Evolutionary conservation across 768 basidiomycete species (phyloP), one percentile per base, ranked within the genome.

Genomic region (Cystobasidium tubakii): DNA sequence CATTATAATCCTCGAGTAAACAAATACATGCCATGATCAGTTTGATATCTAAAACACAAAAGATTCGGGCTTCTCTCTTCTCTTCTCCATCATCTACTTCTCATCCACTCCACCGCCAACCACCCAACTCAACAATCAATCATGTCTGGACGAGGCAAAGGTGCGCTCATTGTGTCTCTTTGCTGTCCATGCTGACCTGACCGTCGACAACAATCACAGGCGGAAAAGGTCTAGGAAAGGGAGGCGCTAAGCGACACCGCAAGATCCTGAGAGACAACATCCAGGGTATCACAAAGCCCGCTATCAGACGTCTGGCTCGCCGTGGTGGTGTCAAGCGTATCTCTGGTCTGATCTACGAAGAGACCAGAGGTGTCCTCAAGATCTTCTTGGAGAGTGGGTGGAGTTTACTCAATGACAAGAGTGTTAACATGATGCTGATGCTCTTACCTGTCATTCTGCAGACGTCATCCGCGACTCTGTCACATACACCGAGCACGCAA

Each of bases 261-360:
- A 96, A 95, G 84, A 92, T 96, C 83, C 86, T 94, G 81, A 90
- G 66, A 63, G 76, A 82, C 76, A 82, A 80, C 77, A 78, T 80
- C 81, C 78, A 80, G 87, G 89, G 86, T 85, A 93, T 89, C 82
- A 94, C 89, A 77, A 89, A 94, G 86, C 90, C 92, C 78, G 92
- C 79, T 88, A 95, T 82, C 90, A 89, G 85, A 70, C 91, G 93
- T 86, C 90, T 97, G 72, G 92, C 92, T 62, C 90, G 90, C 82
- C 90, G 92, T 86, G 92, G 93, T 80, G 93, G 94, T 90, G 92
- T 95, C 80, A 94, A 96, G 86, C 88, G 90, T 90, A 91, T 91
- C 76, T 79, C 78, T 50, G 81, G 82, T 66, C 80, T 83, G 74
- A 83, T 83, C 78, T 83, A 83, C 78, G 81, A 83, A 78, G 85